Percentiles rank a stretch among this genome's conserved stretches.
Conservation (phyloP, 177 flowering plant genomes). For the Vitis hybrid region DNA sequence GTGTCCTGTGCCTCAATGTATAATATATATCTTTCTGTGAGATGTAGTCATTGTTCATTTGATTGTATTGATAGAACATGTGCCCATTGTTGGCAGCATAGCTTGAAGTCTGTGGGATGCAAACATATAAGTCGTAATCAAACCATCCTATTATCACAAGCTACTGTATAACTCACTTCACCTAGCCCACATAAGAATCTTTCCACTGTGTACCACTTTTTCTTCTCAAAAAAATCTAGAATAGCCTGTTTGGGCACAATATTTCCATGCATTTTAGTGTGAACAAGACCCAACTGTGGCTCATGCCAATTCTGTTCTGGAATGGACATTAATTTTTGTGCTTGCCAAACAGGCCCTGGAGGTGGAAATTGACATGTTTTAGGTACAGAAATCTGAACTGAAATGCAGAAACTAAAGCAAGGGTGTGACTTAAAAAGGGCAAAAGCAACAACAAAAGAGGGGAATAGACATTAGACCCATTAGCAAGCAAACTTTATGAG, state of each 20-base stretch:
- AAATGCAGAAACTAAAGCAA: background rate
- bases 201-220: too few species aligned
- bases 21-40: too few species aligned
- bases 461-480: constrained; percentile 46
- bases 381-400: background rate
- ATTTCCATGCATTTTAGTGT: background rate
- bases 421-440: background rate
- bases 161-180: too few species aligned
- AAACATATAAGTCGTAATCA: too few species aligned
- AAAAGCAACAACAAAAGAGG: constrained; percentile 9
- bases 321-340: background rate
- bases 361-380: constrained; percentile 5
- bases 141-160: too few species aligned
- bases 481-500: constrained; percentile 53
- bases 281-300: background rate
- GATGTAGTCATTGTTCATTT: too few species aligned
- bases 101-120: too few species aligned
- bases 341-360: background rate
- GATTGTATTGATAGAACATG: too few species aligned
- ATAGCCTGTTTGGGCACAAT: background rate
- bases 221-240: too few species aligned
- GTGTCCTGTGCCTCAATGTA: too few species aligned
- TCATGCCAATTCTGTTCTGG: background rate
- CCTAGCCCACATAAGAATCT: too few species aligned
- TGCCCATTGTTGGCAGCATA: too few species aligned